Conservation (phyloP, 352 stramenopile species). For the Pythium brassicae region DNA sequence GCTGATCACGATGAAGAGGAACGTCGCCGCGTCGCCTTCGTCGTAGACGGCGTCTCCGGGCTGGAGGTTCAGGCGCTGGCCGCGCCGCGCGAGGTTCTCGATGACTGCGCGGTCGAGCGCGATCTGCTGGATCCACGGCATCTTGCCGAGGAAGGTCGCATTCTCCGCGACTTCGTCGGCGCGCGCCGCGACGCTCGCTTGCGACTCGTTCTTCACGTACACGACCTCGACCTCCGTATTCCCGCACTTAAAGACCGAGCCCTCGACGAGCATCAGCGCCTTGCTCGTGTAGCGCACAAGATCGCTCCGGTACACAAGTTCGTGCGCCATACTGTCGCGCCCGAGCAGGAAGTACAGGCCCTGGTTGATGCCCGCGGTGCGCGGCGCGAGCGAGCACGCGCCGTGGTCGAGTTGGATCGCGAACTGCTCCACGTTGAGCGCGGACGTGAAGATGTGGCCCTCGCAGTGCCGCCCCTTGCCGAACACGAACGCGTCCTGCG, state of each 20-base stretch:
- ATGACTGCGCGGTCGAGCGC: slow-evolving; percentile 33
- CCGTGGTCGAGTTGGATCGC: slow-evolving; percentile 57
- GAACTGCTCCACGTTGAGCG: slow-evolving; percentile 62
- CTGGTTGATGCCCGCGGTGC: slow-evolving; percentile 54
- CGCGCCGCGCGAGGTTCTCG: slow-evolving; percentile 43
- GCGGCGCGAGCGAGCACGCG: slow-evolving; percentile 50
- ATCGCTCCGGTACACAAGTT: slow-evolving; percentile 26
- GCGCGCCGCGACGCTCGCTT: slow-evolving; percentile 8
- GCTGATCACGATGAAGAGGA: slow-evolving; percentile 61
- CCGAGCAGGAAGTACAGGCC: slow-evolving; percentile 71
- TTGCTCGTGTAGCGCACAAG: slow-evolving; percentile 65
- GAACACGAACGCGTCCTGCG: slow-evolving; percentile 39
- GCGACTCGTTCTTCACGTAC: slow-evolving; percentile 35
- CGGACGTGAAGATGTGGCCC: slow-evolving; percentile 50
- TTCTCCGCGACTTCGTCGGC: slow-evolving; percentile 43
- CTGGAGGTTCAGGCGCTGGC: slow-evolving; percentile 35
- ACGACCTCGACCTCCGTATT: slow-evolving; percentile 60
- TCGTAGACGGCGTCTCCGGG: slow-evolving; percentile 51
- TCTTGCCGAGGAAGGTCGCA: slow-evolving; percentile 29
- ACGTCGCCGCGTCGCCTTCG: slow-evolving; percentile 50
- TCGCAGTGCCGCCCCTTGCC: slow-evolving; percentile 56
- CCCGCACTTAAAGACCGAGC: slow-evolving; percentile 57
- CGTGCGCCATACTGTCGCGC: slow-evolving; percentile 37
- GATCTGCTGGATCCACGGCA: slow-evolving; percentile 68
- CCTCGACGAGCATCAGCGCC: slow-evolving; percentile 63